phyloP scores from a whole-genome alignment of 2,329 filamentous ascomycete genomes.

The Neonectria coccinea region DNA sequence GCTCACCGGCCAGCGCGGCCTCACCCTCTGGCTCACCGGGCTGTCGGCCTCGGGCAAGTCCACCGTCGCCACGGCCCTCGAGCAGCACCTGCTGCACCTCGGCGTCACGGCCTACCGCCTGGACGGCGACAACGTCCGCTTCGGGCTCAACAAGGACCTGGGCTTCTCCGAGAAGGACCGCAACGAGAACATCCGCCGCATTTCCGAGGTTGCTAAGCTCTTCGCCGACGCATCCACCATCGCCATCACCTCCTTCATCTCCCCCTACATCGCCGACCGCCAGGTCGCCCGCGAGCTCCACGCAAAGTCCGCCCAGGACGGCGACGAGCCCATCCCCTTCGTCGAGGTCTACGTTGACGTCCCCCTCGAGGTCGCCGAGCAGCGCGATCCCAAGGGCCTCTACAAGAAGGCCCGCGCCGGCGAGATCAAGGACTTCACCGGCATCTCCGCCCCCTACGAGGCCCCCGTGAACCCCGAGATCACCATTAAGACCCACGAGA shows the following conservation, averaged over 20 bases:
- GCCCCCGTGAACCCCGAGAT: conserved; percentile 88
- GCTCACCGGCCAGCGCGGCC: conserved; percentile 84
- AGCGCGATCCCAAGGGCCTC: conserved; percentile 95
- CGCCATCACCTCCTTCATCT: conserved; percentile 96
- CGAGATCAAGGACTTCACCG: conserved; percentile 97
- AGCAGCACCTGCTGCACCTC: conserved; percentile 93
- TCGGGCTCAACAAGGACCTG: conserved; percentile 97
- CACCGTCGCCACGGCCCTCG: conserved; percentile 94
- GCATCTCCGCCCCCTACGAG: conserved; percentile 95
- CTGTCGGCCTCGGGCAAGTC: conserved; percentile 97
- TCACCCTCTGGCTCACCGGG: conserved; percentile 98
- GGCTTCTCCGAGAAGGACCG: conserved; percentile 93
- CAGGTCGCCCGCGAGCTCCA: conserved; percentile 86
- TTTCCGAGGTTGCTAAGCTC: conserved; percentile 95
- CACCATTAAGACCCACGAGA: conserved; percentile 83
- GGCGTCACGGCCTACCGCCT: conserved; percentile 89
- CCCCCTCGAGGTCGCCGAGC: conserved; percentile 89
- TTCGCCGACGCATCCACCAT: conserved; percentile 92
- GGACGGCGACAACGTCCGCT: conserved; percentile 98
- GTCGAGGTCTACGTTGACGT: conserved; percentile 96
- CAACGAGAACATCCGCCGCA: conserved; percentile 97
- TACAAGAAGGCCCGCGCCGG: conserved; percentile 97
- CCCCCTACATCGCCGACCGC: conserved; percentile 89
- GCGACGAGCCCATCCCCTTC: conserved; percentile 82
- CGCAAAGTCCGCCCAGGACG: conserved; percentile 61